Conservation (phyloP, 73 alveolate species). For the Paramecium primaurelia region DNA sequence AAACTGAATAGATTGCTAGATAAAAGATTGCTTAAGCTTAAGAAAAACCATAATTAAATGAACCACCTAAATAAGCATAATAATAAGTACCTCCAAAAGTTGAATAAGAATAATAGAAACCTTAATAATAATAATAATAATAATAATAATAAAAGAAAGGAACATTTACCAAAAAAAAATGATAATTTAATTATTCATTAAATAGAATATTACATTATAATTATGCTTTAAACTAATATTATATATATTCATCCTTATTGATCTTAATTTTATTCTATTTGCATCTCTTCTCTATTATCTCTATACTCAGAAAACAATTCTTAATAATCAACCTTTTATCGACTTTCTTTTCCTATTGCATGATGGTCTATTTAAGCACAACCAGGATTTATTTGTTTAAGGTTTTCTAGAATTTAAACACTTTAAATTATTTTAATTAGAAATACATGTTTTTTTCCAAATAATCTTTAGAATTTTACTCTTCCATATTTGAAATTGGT, state of each 20-base stretch:
- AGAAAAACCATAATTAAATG: neutral
- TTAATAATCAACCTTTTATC: neutral
- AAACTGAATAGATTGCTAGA: neutral
- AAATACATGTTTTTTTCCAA: slow-evolving; percentile 53
- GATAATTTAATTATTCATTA: neutral
- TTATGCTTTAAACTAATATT: neutral
- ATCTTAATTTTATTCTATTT: slow-evolving; percentile 53
- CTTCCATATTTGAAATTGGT: slow-evolving; percentile 97
- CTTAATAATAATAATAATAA: neutral
- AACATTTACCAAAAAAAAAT: neutral
- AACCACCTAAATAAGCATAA: neutral
- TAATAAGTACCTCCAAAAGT: neutral
- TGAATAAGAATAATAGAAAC: neutral
- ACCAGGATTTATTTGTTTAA: neutral
- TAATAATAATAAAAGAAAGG: neutral
- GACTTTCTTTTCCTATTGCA: neutral
- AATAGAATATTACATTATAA: neutral
- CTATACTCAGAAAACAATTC: slow-evolving; percentile 1
- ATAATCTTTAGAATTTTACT: slow-evolving; percentile 84
- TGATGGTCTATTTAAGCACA: slow-evolving; percentile 3
- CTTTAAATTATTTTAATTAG: neutral
- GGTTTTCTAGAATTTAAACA: neutral
- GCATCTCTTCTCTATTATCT: slow-evolving; percentile 4
- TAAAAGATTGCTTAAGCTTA: neutral
- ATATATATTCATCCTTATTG: neutral